phyloP scores from a whole-genome alignment of 352 stramenopile genomes.

The Peronospora farinosa region DNA sequence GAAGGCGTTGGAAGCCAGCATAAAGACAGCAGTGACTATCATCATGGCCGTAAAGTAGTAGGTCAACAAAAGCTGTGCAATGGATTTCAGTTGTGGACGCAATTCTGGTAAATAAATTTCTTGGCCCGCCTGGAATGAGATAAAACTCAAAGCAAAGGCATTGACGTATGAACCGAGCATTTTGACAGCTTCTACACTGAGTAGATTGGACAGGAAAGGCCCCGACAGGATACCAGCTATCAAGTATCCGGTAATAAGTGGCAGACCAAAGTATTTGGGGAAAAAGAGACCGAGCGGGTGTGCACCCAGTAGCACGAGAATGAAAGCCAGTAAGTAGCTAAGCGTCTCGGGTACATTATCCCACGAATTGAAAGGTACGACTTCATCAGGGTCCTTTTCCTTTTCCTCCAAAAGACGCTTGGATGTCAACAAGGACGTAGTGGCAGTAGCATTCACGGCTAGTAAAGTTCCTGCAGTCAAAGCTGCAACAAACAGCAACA shows the following conservation, averaged over 20 bases:
- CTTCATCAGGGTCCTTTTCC: slow-evolving; percentile 4
- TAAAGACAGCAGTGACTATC: slow-evolving; percentile 37
- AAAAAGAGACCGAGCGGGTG: slow-evolving; percentile 26
- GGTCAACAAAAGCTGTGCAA: slow-evolving; percentile 34
- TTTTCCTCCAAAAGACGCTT: not conserved
- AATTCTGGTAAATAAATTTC: slow-evolving; percentile 62
- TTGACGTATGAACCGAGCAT: slow-evolving; percentile 51
- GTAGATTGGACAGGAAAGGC: slow-evolving; percentile 48
- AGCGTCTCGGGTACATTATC: slow-evolving; percentile 38
- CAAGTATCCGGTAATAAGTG: slow-evolving; percentile 59
- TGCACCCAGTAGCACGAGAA: slow-evolving; percentile 40
- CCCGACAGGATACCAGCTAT: slow-evolving; percentile 47
- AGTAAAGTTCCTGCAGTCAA: too few relatives aligned
- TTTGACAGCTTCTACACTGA: slow-evolving; percentile 34
- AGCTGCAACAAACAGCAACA: too few relatives aligned
- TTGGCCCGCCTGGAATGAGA: slow-evolving; percentile 62
- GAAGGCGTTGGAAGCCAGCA: slow-evolving; percentile 40
- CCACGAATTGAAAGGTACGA: slow-evolving; percentile 39
- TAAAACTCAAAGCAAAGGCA: slow-evolving; percentile 57
- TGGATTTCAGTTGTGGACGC: slow-evolving; percentile 48
- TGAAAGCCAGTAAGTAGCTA: slow-evolving; percentile 38
- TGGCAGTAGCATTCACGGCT: not conserved
- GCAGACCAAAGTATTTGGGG: slow-evolving; percentile 36
- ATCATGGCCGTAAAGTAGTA: slow-evolving; percentile 50
- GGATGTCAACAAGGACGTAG: not conserved